Conservation (phyloP, 1,284 basidiomycete genomes). For the Phellopilus nigrolimitatus region DNA sequence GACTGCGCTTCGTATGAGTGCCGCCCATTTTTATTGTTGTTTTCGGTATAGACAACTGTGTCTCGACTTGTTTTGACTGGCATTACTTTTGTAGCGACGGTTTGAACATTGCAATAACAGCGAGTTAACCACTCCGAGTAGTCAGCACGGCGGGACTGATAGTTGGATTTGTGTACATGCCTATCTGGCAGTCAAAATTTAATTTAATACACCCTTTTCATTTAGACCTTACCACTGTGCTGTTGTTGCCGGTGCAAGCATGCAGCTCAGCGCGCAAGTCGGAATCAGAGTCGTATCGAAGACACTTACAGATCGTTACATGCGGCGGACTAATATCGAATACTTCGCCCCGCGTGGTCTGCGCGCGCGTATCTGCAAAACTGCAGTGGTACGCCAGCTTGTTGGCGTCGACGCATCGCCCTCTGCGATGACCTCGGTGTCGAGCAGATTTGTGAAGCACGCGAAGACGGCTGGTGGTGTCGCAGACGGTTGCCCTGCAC, state of each 20-base stretch:
- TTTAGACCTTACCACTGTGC: conserved; percentile 19
- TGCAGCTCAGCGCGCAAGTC: conserved; percentile 19
- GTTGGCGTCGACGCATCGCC: conserved; percentile 9
- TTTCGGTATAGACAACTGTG: not conserved
- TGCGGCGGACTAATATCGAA: conserved; percentile 20
- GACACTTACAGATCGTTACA: conserved; percentile 22
- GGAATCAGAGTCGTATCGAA: conserved; percentile 21
- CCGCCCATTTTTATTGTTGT: not conserved
- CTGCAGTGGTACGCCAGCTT: conserved; percentile 21
- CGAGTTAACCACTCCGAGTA: conserved; percentile 23
- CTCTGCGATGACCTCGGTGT: not conserved
- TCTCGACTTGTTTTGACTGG: not conserved
- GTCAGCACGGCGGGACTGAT: conserved; percentile 19
- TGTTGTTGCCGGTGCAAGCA: conserved; percentile 15
- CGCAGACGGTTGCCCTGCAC: not conserved
- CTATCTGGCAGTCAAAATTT: not conserved
- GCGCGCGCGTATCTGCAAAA: conserved; percentile 21
- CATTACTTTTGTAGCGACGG: conserved; percentile 3
- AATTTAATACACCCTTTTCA: not conserved
- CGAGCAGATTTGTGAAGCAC: not conserved
- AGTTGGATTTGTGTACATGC: conserved; percentile 22
- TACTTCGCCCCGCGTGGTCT: conserved; percentile 23
- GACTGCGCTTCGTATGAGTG: conserved; percentile 8
- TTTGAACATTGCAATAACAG: conserved; percentile 19
- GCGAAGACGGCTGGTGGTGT: not conserved